Conservation (phyloP, 2,329 filamentous ascomycete species). For the Exophiala sideris region DNA sequence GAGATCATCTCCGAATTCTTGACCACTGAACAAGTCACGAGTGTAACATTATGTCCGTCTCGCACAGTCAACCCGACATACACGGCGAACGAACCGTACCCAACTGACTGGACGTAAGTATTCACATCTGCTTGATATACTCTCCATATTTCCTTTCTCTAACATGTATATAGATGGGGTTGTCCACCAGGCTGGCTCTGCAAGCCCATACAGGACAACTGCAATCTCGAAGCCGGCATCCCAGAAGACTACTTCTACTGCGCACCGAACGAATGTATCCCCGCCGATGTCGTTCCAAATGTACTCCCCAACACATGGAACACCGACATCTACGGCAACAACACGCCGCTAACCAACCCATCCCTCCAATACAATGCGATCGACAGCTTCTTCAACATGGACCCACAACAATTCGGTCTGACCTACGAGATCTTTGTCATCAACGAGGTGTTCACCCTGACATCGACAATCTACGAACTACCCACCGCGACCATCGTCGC, state of each 20-base stretch:
- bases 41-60: conserved; percentile 31
- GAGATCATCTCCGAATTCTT: conserved; percentile 13
- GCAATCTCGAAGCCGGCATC: conserved; percentile 41
- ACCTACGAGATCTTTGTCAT: conserved; percentile 60
- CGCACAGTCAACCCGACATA: conserved; percentile 33
- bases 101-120: conserved; percentile 30
- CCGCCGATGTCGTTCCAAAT: conserved; percentile 31
- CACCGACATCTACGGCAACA: conserved; percentile 22
- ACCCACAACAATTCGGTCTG: conserved; percentile 61
- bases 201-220: conserved; percentile 37
- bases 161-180: conserved; percentile 37
- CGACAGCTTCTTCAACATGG: conserved; percentile 60
- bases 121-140: background rate
- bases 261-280: conserved; percentile 39
- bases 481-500: conserved; percentile 20
- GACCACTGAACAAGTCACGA: conserved; percentile 14
- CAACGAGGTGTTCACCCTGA: conserved; percentile 41
- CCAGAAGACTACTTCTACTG: conserved; percentile 40
- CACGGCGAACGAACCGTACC: conserved; percentile 29
- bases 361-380: conserved; percentile 18
- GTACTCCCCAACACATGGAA: conserved; percentile 30
- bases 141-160: background rate
- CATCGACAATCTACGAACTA: conserved; percentile 40
- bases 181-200: conserved; percentile 45
- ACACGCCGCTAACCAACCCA: conserved; percentile 35